Evolutionary conservation across 2,329 filamentous ascomycete genomes (phyloP).

Genomic region (Myriosclerotinia scirpicola): DNA sequence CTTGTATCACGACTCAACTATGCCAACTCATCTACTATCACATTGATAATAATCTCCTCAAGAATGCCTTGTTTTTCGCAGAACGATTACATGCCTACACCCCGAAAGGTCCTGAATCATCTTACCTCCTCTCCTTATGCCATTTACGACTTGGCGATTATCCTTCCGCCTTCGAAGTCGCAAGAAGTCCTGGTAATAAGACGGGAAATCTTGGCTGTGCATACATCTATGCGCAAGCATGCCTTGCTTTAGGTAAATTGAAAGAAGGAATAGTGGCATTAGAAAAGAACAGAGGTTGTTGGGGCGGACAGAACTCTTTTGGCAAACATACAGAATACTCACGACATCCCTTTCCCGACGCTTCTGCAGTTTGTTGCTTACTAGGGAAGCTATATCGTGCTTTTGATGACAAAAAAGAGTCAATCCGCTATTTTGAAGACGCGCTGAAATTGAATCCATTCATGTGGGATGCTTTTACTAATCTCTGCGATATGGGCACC

Average conservation of each 20-base stretch:
- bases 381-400: slow-evolving; percentile 84
- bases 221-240: slow-evolving; percentile 89
- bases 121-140: slow-evolving; percentile 80
- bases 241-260: slow-evolving; percentile 73
- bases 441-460: slow-evolving; percentile 88
- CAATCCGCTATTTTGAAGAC: slow-evolving; percentile 83
- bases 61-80: slow-evolving; percentile 92
- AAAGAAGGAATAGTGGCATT: slow-evolving; percentile 80
- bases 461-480: slow-evolving; percentile 96
- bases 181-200: slow-evolving; percentile 67
- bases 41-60: slow-evolving; percentile 84
- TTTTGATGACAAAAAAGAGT: slow-evolving; percentile 78
- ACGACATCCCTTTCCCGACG: slow-evolving; percentile 75
- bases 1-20: slow-evolving; percentile 43
- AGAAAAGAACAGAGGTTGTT: slow-evolving; percentile 76
- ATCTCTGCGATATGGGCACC: slow-evolving; percentile 83
- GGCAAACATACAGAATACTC: slow-evolving; percentile 79
- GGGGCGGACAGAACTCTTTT: slow-evolving; percentile 73
- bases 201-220: slow-evolving; percentile 81
- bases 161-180: slow-evolving; percentile 82
- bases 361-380: slow-evolving; percentile 77
- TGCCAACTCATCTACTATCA: slow-evolving; percentile 64
- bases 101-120: slow-evolving; percentile 73
- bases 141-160: slow-evolving; percentile 79
- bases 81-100: slow-evolving; percentile 85